Conservation (phyloP, 73 alveolate species). For the Durusdinium trenchii region DNA sequence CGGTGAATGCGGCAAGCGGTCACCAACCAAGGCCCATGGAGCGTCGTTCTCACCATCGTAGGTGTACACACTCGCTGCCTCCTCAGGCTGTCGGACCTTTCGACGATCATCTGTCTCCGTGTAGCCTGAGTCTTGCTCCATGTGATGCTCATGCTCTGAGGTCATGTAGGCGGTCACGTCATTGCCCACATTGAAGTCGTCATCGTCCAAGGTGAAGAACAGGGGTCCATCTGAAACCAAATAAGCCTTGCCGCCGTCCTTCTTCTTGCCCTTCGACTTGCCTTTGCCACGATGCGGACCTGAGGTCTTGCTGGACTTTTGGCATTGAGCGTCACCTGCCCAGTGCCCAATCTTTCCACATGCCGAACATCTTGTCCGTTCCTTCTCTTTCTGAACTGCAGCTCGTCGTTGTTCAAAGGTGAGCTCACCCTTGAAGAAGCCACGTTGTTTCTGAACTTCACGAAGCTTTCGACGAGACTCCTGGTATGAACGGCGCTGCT, state of each 20-base stretch:
- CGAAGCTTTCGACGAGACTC: background rate
- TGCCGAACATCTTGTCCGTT: background rate
- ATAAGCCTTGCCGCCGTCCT: background rate
- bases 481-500: background rate
- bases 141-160: background rate
- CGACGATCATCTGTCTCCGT: background rate
- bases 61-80: too few relatives aligned
- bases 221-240: background rate
- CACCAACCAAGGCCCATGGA: too few relatives aligned
- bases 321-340: background rate
- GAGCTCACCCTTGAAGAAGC: conserved; percentile 12
- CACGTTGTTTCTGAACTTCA: background rate
- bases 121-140: background rate
- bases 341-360: background rate
- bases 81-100: too few relatives aligned
- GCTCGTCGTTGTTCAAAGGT: background rate
- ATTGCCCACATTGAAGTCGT: background rate
- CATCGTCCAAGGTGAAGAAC: background rate
- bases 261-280: background rate
- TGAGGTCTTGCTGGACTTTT: background rate
- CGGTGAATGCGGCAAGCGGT: too few relatives aligned
- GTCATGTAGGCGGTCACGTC: background rate
- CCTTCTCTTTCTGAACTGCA: background rate
- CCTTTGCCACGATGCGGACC: background rate
- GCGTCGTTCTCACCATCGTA: too few relatives aligned